Evolutionary conservation across 139 green algal genomes (phyloP).

Genomic region (Coccomyxa sp.): DNA sequence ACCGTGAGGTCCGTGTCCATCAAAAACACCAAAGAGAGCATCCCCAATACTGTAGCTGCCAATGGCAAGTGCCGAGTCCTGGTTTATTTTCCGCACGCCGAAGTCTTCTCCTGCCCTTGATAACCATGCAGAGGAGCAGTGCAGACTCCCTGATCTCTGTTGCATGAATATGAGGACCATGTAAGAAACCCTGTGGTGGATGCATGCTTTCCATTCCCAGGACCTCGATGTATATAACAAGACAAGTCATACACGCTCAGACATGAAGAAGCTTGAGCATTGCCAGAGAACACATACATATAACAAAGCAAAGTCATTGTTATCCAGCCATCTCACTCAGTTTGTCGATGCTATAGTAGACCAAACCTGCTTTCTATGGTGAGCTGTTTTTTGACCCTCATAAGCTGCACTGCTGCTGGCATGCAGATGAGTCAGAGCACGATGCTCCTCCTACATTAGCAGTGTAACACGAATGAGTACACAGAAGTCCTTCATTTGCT

Average conservation of each 20-base stretch:
- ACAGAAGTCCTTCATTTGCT: no score
- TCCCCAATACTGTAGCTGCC: constrained; percentile 34
- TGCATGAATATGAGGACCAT: not conserved
- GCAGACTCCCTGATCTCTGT: not conserved
- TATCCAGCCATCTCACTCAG: no score
- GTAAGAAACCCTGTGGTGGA: not conserved
- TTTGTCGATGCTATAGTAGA: no score
- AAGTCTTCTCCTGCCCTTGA: not conserved
- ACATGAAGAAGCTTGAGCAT: no score
- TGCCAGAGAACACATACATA: no score
- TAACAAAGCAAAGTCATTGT: no score
- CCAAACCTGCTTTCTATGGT: no score
- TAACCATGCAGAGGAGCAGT: not conserved
- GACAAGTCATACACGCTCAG: not conserved
- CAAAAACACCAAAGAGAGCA: constrained; percentile 74
- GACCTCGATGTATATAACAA: not conserved
- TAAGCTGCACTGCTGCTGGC: not conserved
- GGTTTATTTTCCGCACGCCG: constrained; percentile 3
- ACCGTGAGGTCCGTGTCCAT: constrained; percentile 84
- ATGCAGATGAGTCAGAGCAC: not conserved
- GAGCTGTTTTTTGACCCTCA: not conserved
- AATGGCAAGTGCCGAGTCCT: not conserved
- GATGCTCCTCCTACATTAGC: not conserved
- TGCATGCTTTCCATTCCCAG: not conserved
- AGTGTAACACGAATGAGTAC: not conserved